Percentiles rank a stretch among this genome's conserved stretches.
phyloP scores from a whole-genome alignment of 306 rosid species.

The Gastrolobium bilobum region DNA sequence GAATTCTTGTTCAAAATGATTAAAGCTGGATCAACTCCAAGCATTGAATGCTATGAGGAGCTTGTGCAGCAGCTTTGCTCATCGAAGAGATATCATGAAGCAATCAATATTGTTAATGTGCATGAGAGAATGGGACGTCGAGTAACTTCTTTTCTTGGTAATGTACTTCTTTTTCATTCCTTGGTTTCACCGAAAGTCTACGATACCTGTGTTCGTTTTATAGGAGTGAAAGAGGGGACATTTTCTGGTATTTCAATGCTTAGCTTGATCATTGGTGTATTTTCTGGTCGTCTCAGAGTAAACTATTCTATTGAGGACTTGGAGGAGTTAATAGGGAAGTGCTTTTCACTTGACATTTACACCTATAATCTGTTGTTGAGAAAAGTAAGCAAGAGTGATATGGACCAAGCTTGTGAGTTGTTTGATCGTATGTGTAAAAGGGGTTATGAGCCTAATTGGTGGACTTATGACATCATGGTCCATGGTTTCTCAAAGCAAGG shows the following conservation, averaged over 20 bases:
- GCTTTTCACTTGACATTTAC: conserved; percentile 72
- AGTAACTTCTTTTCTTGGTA: conserved; percentile 78
- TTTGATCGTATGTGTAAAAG: conserved; percentile 61
- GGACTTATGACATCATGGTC: conserved; percentile 72
- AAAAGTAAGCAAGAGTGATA: conserved; percentile 52
- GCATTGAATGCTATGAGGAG: conserved; percentile 65
- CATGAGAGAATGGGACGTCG: conserved; percentile 72
- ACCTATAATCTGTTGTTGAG: conserved; percentile 80
- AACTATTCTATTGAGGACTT: conserved; percentile 51
- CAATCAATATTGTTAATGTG: conserved; percentile 61
- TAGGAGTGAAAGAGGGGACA: conserved; percentile 53
- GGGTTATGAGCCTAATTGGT: conserved; percentile 74
- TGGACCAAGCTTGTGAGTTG: conserved; percentile 65
- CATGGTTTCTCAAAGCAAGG: conserved; percentile 67
- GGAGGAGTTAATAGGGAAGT: conserved; percentile 68
- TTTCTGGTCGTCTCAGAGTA: conserved; percentile 64
- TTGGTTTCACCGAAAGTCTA: conserved; percentile 62
- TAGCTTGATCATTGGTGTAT: conserved; percentile 67
- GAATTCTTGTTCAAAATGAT: conserved; percentile 57
- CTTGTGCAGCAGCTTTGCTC: conserved; percentile 64
- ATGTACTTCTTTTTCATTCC: conserved; percentile 69
- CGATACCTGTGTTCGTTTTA: conserved; percentile 55
- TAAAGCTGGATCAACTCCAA: conserved; percentile 60
- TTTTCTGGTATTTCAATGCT: conserved; percentile 57
- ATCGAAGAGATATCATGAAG: conserved; percentile 55